phyloP scores from a whole-genome alignment of 768 basidiomycete species.

The Tulasnella sp. region DNA sequence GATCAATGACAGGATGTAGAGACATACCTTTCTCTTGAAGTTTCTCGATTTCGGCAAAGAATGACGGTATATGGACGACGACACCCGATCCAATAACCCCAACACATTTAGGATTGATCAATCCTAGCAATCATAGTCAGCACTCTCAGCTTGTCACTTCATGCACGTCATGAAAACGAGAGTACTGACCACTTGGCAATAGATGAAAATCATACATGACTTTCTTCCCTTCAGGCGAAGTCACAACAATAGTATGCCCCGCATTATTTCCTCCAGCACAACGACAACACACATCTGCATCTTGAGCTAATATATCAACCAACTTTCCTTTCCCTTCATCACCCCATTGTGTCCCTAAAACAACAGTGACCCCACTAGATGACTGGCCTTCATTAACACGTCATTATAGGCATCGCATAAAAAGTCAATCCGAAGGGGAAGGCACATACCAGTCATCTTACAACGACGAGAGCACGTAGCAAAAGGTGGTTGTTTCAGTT shows the following conservation, averaged over 20 bases:
- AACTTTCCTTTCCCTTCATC: constrained; percentile 94
- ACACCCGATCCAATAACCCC: constrained; percentile 89
- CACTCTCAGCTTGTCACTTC: not conserved
- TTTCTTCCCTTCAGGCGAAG: constrained; percentile 51
- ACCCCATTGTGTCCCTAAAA: constrained; percentile 84
- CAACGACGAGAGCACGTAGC: no score
- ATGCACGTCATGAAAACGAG: not conserved
- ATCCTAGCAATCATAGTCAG: constrained; percentile 34
- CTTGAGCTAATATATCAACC: constrained; percentile 86
- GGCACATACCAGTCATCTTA: no score
- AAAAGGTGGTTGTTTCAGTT: no score
- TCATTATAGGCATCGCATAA: no score
- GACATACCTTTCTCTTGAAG: constrained; percentile 62
- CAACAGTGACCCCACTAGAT: constrained; percentile 64
- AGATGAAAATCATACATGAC: constrained; percentile 93
- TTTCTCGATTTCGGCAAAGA: constrained; percentile 85
- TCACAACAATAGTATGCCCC: constrained; percentile 90
- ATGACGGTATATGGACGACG: constrained; percentile 91
- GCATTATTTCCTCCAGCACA: constrained; percentile 99
- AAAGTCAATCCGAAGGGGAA: no score
- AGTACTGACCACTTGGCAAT: constrained; percentile 68
- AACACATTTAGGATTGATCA: constrained; percentile 73
- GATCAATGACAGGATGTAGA: not conserved
- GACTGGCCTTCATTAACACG: no score
- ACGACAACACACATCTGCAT: constrained; percentile 84